Evolutionary conservation across 2,329 filamentous ascomycete species (phyloP).

Genomic region (Dendryphion nanum): DNA sequence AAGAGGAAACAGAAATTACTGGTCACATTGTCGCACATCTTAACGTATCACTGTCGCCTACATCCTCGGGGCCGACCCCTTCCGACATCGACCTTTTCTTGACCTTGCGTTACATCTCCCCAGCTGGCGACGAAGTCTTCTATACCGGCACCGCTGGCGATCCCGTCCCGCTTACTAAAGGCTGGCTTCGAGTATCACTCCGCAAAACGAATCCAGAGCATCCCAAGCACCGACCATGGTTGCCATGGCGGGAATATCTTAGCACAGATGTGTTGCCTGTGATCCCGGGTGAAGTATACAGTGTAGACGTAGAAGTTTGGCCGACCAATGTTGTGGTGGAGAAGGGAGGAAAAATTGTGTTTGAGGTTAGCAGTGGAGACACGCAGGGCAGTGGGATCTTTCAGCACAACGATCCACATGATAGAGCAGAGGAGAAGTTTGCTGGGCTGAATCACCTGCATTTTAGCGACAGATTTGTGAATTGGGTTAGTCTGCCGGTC

Average conservation of each 20-base stretch:
- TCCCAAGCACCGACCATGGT: slow-evolving; percentile 52
- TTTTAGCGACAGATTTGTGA: slow-evolving; percentile 50
- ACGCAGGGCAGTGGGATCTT: slow-evolving; percentile 62
- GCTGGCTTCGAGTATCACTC: slow-evolving; percentile 60
- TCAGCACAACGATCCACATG: slow-evolving; percentile 50
- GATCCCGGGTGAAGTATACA: slow-evolving; percentile 55
- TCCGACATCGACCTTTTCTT: slow-evolving; percentile 64
- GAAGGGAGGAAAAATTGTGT: slow-evolving; percentile 53
- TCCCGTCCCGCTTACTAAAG: slow-evolving; percentile 61
- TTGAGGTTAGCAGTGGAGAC: slow-evolving; percentile 55
- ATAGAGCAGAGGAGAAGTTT: slow-evolving; percentile 44
- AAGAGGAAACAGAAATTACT: slow-evolving; percentile 66
- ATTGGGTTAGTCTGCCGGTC: slow-evolving; percentile 55
- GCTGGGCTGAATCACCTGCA: slow-evolving; percentile 54
- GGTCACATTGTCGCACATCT: slow-evolving; percentile 66
- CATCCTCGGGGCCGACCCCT: slow-evolving; percentile 41
- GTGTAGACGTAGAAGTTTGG: slow-evolving; percentile 64
- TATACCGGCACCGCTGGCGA: slow-evolving; percentile 68
- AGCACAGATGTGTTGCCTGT: slow-evolving; percentile 54
- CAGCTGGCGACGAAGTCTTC: slow-evolving; percentile 56
- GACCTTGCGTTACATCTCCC: slow-evolving; percentile 58
- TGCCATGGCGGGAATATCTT: slow-evolving; percentile 60
- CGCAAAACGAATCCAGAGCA: slow-evolving; percentile 55
- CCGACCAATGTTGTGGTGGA: slow-evolving; percentile 60
- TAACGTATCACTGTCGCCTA: slow-evolving; percentile 55